Base-by-base conservation (phyloP, 306 rosid genomes). In the Vigna trinervia region DNA sequence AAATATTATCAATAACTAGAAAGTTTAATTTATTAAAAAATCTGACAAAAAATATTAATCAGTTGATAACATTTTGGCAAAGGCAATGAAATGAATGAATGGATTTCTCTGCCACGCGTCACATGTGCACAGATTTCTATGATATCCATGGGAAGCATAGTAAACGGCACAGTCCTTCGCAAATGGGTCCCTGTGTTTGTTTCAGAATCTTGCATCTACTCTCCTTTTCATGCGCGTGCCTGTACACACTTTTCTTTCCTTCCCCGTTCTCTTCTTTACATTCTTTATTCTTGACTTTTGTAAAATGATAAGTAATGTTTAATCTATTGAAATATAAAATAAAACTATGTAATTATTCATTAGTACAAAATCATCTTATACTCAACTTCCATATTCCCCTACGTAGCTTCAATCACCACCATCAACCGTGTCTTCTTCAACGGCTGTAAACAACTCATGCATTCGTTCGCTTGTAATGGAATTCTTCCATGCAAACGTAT, bases 191-290 rank as follows among this genome's bases (percentile, higher is more conserved):
- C 45, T 56, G 17, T 6, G 65, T 17, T 9, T 57, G 15, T 66
- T 66, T 57, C 1, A 14, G 20, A 58, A 57, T 80, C 63, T 67
- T 56, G 32, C 52, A 38, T 10, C 63, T 56, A 74, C 58, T 67
- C 80, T 36, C 84, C 65, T 68, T 81, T 81, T 74, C 56, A 57
- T 67, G 76, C 75, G 80, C 84, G 84, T 81, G 80, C 58, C 5
- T 34, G 38, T 50, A 68, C 57, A 19, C 82, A 39, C 11, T 41
- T 41, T 41, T 41, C 5, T 41, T 41, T 41, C 4, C 10, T 9
- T 2, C 1, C 38, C 38, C 4, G 12, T 0, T 41, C 2, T 41
- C 46, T 41, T 4, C 12, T 41, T 41, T 8, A 9, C 10, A 41
- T 41, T 8, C 12, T 41, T 41, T 41, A 41, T 41, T 41, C 46